phyloP scores from a whole-genome alignment of 331 rosid genomes.

The Prunus yedoensis region DNA sequence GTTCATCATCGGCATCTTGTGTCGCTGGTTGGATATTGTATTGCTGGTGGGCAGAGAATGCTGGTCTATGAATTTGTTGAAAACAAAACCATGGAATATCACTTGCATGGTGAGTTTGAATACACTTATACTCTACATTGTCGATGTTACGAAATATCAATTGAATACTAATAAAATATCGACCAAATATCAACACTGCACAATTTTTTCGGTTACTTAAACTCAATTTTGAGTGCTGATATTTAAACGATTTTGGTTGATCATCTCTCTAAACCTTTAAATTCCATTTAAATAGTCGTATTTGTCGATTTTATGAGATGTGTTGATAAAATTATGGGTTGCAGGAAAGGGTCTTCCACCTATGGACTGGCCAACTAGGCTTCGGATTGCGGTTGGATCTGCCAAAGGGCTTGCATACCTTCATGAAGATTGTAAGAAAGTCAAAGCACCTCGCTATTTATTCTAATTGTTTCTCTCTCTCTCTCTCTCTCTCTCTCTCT shows the following conservation, averaged over 20 bases:
- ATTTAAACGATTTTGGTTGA: neutral
- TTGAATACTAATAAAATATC: no score
- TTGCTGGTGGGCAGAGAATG: slow-evolving; percentile 66
- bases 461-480: neutral
- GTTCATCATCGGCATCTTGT: slow-evolving; percentile 87
- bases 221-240: neutral
- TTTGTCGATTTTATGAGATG: neutral
- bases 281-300: neutral
- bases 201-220: neutral
- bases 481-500: neutral
- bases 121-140: neutral
- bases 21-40: slow-evolving; percentile 69
- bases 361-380: slow-evolving; percentile 74
- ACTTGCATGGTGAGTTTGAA: slow-evolving; percentile 52
- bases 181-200: no score
- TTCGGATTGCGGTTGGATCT: slow-evolving; percentile 69
- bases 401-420: slow-evolving; percentile 89
- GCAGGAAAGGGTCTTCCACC: slow-evolving; percentile 63
- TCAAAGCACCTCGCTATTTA: neutral
- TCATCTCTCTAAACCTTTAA: neutral
- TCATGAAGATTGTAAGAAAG: slow-evolving; percentile 79
- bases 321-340: neutral
- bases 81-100: slow-evolving; percentile 62
- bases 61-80: slow-evolving; percentile 76
- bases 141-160: neutral